phyloP scores from a whole-genome alignment of 2,329 filamentous ascomycete genomes.

The Penicillium sp. region DNA sequence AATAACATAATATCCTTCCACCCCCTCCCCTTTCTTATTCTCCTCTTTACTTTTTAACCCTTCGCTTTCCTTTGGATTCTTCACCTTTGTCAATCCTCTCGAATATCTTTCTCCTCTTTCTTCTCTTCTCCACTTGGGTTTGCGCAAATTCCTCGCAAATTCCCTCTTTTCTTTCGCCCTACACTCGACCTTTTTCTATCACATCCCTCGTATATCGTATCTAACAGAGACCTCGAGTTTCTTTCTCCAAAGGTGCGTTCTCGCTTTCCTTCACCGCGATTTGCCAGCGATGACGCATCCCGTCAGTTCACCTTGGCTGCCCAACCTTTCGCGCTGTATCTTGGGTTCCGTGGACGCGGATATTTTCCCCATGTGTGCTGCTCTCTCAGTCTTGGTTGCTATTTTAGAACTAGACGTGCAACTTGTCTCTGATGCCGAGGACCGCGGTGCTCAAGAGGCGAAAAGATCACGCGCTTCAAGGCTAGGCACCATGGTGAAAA shows the following conservation, averaged over 20 bases:
- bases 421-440: background rate
- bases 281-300: conserved; percentile 4
- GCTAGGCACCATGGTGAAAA: background rate
- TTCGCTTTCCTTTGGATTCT: background rate
- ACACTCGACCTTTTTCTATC: background rate
- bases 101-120: background rate
- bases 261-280: conserved; percentile 1
- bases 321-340: background rate
- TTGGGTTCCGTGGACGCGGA: background rate
- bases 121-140: background rate
- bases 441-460: background rate
- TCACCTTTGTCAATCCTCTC: background rate
- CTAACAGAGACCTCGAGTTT: background rate
- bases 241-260: background rate
- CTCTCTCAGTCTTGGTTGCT: background rate
- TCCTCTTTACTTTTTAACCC: conserved; percentile 6
- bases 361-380: background rate
- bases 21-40: conserved; percentile 9
- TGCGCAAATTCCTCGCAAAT: background rate
- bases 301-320: conserved; percentile 1
- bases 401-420: background rate
- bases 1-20: conserved; percentile 10
- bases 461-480: background rate
- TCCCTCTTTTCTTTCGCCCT: background rate
- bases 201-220: background rate